A percentile compares a stretch with the other conserved stretches of the same genome.
These are phyloP conservation scores for Neoboletus magnificus DNA, from an alignment of 768 basidiomycete genomes.

Conservation along the genomic window DNA sequence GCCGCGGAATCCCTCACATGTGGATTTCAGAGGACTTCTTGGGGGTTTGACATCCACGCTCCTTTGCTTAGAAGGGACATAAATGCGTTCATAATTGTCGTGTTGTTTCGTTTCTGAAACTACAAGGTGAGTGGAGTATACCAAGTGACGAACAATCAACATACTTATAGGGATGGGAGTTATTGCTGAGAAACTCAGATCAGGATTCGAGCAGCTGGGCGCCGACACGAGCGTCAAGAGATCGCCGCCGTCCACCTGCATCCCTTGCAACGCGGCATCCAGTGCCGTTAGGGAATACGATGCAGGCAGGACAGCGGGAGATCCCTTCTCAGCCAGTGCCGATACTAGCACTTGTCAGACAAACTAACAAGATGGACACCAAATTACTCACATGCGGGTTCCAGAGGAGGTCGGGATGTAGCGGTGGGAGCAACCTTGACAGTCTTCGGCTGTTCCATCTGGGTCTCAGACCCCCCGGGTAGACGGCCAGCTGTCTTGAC, in stretches of 20 bases:
- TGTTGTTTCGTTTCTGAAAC: background rate
- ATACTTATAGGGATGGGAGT: background rate
- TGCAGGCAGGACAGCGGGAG: background rate
- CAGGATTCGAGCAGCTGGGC: background rate
- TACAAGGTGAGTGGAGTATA: background rate
- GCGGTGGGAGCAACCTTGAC: background rate
- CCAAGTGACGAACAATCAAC: background rate
- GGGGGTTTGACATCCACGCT: background rate
- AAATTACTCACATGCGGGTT: constrained; percentile 7
- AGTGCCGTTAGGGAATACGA: constrained; percentile 17
- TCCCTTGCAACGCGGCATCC: constrained; percentile 11
- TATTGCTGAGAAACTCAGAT: constrained; percentile 5
- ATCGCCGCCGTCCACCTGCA: background rate
- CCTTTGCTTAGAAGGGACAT: background rate
- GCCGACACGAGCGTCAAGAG: background rate
- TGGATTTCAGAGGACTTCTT: background rate
- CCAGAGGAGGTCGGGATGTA: background rate
- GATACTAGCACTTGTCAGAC: constrained; percentile 7
- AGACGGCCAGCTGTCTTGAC: constrained; percentile 7
- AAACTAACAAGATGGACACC: background rate
- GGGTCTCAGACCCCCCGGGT: constrained; percentile 17
- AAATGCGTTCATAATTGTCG: background rate
- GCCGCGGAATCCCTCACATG: constrained; percentile 7
- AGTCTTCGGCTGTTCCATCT: constrained; percentile 2
- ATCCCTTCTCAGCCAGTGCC: background rate